Conservation (phyloP, 2,329 filamentous ascomycete species). For the Clonostachys sp. region DNA sequence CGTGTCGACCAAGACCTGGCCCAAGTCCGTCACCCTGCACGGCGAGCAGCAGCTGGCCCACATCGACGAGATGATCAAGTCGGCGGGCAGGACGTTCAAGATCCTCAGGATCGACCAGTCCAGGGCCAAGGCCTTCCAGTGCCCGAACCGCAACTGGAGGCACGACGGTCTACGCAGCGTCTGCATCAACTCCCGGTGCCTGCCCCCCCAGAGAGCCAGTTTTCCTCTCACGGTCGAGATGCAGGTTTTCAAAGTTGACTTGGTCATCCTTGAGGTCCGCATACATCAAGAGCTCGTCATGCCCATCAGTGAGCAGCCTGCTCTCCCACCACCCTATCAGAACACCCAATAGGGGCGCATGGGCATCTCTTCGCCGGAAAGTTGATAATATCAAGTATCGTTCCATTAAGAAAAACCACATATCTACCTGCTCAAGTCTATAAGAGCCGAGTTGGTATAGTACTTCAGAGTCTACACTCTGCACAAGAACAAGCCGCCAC, state of each 20-base stretch:
- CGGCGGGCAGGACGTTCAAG: background rate
- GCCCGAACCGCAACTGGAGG: slow-evolving; percentile 1
- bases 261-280: slow-evolving; percentile 8
- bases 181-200: slow-evolving; percentile 1
- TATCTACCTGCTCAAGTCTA: too few relatives aligned
- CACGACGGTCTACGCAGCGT: slow-evolving; percentile 1
- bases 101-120: background rate
- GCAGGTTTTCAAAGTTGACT: slow-evolving; percentile 5
- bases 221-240: background rate
- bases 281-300: slow-evolving; percentile 3
- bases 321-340: slow-evolving; percentile 10
- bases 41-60: slow-evolving; percentile 2
- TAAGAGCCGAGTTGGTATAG: too few relatives aligned
- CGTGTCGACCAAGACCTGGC: background rate
- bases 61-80: slow-evolving; percentile 1
- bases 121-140: background rate
- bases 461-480: too few relatives aligned
- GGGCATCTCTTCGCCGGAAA: too few relatives aligned
- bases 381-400: too few relatives aligned
- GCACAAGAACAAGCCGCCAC: too few relatives aligned
- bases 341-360: background rate
- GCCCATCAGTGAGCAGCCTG: slow-evolving; percentile 3
- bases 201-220: background rate
- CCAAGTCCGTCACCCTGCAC: background rate
- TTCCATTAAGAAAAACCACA: background rate